These are phyloP conservation scores for Pisolithus orientalis DNA, from an alignment of 768 basidiomycete species.

Conservation along the genomic window DNA sequence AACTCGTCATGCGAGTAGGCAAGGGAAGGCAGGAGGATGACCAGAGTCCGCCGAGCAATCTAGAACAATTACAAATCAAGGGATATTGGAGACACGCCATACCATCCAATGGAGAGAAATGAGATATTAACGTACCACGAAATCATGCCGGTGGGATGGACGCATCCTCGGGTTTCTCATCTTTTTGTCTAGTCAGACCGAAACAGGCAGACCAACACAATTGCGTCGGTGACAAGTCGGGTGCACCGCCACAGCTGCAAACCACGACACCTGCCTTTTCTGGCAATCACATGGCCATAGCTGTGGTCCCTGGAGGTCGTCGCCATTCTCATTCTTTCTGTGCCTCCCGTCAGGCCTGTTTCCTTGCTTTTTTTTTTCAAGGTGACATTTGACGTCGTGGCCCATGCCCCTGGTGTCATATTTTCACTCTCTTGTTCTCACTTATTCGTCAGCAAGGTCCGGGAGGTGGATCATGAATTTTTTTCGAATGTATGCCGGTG, in stretches of 20 bases:
- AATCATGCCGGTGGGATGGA: neutral
- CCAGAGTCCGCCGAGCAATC: no score
- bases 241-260: conserved; percentile 14
- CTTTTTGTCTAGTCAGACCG: conserved; percentile 13
- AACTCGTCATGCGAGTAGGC: neutral
- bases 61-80: conserved; percentile 1
- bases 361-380: no score
- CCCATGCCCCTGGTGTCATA: no score
- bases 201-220: conserved; percentile 5
- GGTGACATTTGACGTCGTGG: no score
- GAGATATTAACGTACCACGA: conserved; percentile 1
- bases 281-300: neutral
- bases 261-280: conserved; percentile 21
- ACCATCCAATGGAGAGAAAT: neutral
- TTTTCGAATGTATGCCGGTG: no score
- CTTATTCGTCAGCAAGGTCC: no score
- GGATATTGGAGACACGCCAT: neutral
- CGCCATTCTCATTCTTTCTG: neutral
- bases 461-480: no score
- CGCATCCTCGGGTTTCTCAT: neutral
- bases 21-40: neutral
- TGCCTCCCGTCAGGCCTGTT: neutral
- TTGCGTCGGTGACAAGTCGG: conserved; percentile 16
- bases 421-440: no score
- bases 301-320: neutral